Evolutionary conservation across 176 grass and related monocot genomes (phyloP), one percentile per base, ranked within the genome.

Genomic region (Cocos nucifera): DNA sequence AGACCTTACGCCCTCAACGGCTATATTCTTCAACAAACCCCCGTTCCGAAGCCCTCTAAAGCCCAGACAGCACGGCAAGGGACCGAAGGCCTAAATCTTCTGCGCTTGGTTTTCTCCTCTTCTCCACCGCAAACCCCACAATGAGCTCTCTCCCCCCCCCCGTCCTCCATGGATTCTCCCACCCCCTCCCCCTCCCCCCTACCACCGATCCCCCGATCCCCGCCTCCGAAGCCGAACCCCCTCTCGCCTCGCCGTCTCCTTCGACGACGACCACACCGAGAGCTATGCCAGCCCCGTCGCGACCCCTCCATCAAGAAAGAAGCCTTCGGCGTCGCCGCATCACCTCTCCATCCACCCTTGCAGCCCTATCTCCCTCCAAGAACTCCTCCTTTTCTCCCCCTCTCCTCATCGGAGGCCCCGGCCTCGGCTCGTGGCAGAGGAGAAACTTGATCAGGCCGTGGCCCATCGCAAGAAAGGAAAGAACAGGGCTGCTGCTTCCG

Each of bases 331-430:
- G 64, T 10, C 23, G 19, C 73, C 85, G 48, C 75, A 82, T 19
- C 87, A 80, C 59, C 61, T 85, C 50, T 69, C 71, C 49, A 49
- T 52, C 53, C 21, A 62, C 73, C 44, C 48, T 25, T 7, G 25
- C 16, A 65, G 50, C 18, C 62, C 72, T n/a, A 19, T 70, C 4
- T 80, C 78, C 17, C 81, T 92, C 26, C 84, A 88, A 2, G 93
- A 98, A 0, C 70, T 98, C 22, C 58, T 85, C 51, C 71, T 85
- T 48, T 73, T 86, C 1, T 92, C 87, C n/a, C 59, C 87, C 5
- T 81, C 84, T 49, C 73, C 78, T 15, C 73, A 49, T 56, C 64
- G 66, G 27, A 68, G 28, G 65, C 26, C 52, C n/a, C 21, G 27
- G 35, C 21, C 77, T 68, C 49, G 61, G 62, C 9, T 56, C 51